These are phyloP conservation scores for Lachancea mirantina DNA, from an alignment of 805 yeast species.

Conservation along the genomic window DNA sequence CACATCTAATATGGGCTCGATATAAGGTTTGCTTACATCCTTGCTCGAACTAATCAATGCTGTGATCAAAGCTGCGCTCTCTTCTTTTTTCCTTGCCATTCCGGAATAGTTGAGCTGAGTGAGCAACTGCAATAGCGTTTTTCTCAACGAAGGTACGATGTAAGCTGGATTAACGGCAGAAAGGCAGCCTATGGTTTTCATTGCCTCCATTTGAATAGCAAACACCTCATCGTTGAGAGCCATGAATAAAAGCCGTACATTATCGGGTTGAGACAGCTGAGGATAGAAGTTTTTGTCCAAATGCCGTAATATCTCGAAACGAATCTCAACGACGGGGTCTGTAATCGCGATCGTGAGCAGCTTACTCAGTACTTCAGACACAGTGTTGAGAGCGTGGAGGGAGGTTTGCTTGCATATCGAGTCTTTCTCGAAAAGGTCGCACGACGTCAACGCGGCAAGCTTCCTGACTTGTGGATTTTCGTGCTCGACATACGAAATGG, in stretches of 20 bases:
- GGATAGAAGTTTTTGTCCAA: constrained; percentile 77
- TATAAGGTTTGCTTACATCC: constrained; percentile 82
- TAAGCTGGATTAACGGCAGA: constrained; percentile 89
- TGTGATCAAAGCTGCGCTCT: constrained; percentile 69
- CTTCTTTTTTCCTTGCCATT: constrained; percentile 72
- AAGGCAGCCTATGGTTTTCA: constrained; percentile 74
- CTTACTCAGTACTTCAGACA: constrained; percentile 76
- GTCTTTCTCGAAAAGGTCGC: constrained; percentile 67
- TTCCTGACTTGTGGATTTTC: constrained; percentile 72
- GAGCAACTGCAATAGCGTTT: constrained; percentile 73
- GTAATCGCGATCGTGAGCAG: constrained; percentile 77
- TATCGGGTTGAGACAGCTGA: constrained; percentile 89
- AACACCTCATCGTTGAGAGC: constrained; percentile 89
- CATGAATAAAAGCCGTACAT: constrained; percentile 75
- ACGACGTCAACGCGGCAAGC: constrained; percentile 77
- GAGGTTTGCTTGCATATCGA: constrained; percentile 82
- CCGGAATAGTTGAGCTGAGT: constrained; percentile 82
- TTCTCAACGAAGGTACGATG: constrained; percentile 86
- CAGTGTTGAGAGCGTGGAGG: constrained; percentile 71
- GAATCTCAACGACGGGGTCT: constrained; percentile 79
- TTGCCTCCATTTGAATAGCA: constrained; percentile 69
- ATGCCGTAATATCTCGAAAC: constrained; percentile 69
- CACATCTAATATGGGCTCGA: constrained; percentile 83
- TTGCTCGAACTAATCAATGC: constrained; percentile 70
- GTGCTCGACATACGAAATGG: constrained; percentile 77